These are phyloP conservation scores for Thelonectria discophora DNA, from an alignment of 2,329 filamentous ascomycete species.

Conservation along the genomic window DNA sequence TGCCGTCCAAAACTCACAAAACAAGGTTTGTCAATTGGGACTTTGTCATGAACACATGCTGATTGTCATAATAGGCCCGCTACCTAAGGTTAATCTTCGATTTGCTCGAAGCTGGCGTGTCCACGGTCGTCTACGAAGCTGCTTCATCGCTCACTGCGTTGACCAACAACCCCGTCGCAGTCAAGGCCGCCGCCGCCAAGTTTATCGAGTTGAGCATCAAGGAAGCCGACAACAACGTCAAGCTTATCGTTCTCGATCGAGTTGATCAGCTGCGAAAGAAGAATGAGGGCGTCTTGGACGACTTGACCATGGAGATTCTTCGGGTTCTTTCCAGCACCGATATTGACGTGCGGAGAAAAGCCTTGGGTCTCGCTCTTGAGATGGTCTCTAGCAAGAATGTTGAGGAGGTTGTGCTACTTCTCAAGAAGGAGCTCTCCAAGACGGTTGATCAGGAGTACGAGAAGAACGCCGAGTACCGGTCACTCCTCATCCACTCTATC, in stretches of 20 bases:
- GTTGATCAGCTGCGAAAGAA: constrained; percentile 87
- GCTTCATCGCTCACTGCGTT: constrained; percentile 93
- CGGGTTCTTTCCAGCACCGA: constrained; percentile 95
- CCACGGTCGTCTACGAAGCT: constrained; percentile 96
- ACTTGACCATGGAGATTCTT: constrained; percentile 95
- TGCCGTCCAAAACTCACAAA: constrained; percentile 91
- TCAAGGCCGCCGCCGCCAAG: constrained; percentile 94
- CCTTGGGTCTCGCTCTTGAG: constrained; percentile 87
- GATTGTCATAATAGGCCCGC: constrained; percentile 66
- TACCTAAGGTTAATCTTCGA: constrained; percentile 97
- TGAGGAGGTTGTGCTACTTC: constrained; percentile 91
- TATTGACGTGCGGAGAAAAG: constrained; percentile 93
- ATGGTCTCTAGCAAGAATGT: constrained; percentile 99
- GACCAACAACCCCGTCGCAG: constrained; percentile 95
- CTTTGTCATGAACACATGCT: constrained; percentile 37
- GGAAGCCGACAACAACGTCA: constrained; percentile 98
- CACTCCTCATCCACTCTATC: constrained; percentile 94
- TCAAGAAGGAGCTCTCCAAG: constrained; percentile 98
- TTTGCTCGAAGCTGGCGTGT: constrained; percentile 88
- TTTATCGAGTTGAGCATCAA: constrained; percentile 98
- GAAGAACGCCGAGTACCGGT: constrained; percentile 95
- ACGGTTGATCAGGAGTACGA: constrained; percentile 99
- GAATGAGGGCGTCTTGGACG: constrained; percentile 91
- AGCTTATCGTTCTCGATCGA: constrained; percentile 95
- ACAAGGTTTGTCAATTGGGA: constrained; percentile 72